Evolutionary conservation across 139 green algal species (phyloP).

Genomic region (Deuterostichococcus epilithicus): DNA sequence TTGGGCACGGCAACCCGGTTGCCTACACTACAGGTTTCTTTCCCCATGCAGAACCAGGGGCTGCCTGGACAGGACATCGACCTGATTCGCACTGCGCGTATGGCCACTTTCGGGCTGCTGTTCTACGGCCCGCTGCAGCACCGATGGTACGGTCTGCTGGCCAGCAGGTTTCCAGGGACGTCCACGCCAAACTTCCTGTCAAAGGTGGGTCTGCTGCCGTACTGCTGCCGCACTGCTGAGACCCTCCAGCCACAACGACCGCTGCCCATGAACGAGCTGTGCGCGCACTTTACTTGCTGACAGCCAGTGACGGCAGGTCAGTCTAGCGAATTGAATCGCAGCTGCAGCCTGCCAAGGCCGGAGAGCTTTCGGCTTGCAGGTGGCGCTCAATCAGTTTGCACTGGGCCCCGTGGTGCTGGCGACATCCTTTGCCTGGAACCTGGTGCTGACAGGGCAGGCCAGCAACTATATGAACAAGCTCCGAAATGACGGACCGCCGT

Average conservation of each 20-base stretch:
- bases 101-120: conserved; percentile 68
- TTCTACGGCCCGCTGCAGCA: conserved; percentile 77
- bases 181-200: conserved; percentile 50
- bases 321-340: background rate
- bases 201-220: conserved; percentile 37
- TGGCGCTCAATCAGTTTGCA: conserved; percentile 64
- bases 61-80: conserved; percentile 30
- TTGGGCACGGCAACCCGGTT: background rate
- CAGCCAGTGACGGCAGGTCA: background rate
- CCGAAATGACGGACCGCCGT: conserved; percentile 58
- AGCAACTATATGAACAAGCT: conserved; percentile 55
- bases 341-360: background rate
- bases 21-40: background rate
- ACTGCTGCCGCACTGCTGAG: conserved; percentile 7
- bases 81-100: conserved; percentile 48
- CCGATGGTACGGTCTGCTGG: conserved; percentile 67
- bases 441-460: conserved; percentile 43
- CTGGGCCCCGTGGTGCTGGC: conserved; percentile 64
- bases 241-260: background rate
- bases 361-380: conserved; percentile 23
- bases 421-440: conserved; percentile 71
- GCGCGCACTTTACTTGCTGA: background rate
- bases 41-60: background rate
- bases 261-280: background rate
- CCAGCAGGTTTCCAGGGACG: conserved; percentile 45